Evolutionary conservation across 257 asterid species (phyloP), one percentile per base, ranked within the genome.

Genomic region (Penstemon eatonii): DNA sequence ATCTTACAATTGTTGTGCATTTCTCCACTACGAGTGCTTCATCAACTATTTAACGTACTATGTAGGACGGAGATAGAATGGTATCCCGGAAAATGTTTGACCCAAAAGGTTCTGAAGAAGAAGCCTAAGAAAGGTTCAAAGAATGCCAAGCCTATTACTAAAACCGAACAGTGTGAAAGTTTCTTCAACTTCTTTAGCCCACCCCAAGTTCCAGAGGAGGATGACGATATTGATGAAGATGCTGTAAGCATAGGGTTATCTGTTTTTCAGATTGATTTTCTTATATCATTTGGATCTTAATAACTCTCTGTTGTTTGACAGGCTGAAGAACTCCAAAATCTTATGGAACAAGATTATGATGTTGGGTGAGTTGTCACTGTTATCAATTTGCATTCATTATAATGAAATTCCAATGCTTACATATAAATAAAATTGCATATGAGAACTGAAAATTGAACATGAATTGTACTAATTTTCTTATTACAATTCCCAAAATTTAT

Each of bases 101-200:
- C 94, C 0, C 95, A 88, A 56, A 88, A 85, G 79, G 75, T 86
- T 65, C 78, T 92, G 56, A 90, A 85, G 75, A 90, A 86, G 86
- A 92, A 88, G 80, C 90, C 97, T 6, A 92, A 86, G 89, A 90
- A 90, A 72, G 96, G 98, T 8, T 83, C 96, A 12, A 86, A 90
- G 63, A 83, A 82, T 77, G 81, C 87, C 25, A 87, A 86, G 68
- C 96, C 91, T 43, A 75, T 88, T 46, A 86, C 89, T 4, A 88
- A 86, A 80, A 90, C 89, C 11, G 97, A 90, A 78, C 81, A 85
- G 8, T 90, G 97, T 66, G 96, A 86, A 60, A 92, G 96, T 63
- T 92, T 92, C 78, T 92, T 92, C 78, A 91, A 90, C 80, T 92
- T 92, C 85, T 92, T 92, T 68, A 83, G 87, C 74, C 98, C 98